A percentile compares a stretch with the other conserved stretches of the same genome.
phyloP scores from a whole-genome alignment of 306 rosid species.

The Vigna mungo region DNA sequence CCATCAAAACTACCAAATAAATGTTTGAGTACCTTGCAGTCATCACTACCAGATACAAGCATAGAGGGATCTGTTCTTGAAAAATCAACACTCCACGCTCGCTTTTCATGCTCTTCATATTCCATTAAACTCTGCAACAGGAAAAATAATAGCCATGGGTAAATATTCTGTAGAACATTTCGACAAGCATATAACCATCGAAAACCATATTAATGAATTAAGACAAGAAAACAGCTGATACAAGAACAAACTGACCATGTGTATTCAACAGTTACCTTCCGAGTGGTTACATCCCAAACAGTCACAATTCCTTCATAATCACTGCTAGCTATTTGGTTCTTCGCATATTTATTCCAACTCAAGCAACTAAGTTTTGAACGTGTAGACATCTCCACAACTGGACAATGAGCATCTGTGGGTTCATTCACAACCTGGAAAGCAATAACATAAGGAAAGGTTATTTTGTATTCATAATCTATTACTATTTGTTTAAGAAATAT shows the following conservation, averaged over 20 bases:
- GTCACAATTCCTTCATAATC: constrained; percentile 98
- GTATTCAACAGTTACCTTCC: constrained; percentile 68
- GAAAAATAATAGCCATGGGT: constrained; percentile 33
- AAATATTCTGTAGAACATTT: constrained; percentile 17
- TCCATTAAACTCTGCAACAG: constrained; percentile 88
- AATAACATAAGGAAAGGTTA: constrained; percentile 39
- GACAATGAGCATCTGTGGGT: constrained; percentile 85
- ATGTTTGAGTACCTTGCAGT: constrained; percentile 78
- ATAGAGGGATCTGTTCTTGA: constrained; percentile 91
- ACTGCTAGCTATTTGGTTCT: constrained; percentile 96
- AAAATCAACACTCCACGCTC: constrained; percentile 99
- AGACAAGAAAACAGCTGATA: constrained; percentile 29
- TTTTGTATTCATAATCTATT: constrained; percentile 14
- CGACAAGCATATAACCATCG: constrained; percentile 15
- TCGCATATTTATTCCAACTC: constrained; percentile 94
- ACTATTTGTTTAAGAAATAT: constrained; percentile 22
- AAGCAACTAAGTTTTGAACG: constrained; percentile 98
- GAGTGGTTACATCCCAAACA: constrained; percentile 94
- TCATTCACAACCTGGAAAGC: constrained; percentile 85
- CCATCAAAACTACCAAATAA: constrained; percentile 29
- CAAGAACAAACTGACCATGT: constrained; percentile 38
- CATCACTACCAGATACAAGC: constrained; percentile 99
- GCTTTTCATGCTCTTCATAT: constrained; percentile 98
- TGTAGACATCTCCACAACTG: constrained; percentile 95
- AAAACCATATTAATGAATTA: constrained; percentile 10